These are phyloP conservation scores for Aureobasidium musti DNA, from an alignment of 2,329 filamentous ascomycete species.

Conservation along the genomic window DNA sequence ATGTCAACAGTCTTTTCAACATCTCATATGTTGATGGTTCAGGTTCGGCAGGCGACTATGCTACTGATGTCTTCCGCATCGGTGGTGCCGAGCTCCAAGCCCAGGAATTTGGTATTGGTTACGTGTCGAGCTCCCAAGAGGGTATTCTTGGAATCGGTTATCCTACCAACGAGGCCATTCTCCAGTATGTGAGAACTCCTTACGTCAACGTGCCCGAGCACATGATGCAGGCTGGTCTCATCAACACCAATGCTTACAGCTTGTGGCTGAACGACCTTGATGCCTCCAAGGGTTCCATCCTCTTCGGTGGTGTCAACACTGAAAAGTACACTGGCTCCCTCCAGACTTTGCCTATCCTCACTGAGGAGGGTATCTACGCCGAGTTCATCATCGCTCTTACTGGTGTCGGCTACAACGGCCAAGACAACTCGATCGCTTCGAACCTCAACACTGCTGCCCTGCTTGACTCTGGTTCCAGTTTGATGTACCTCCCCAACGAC, in stretches of 20 bases:
- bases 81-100: constrained; percentile 55
- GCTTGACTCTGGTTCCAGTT: constrained; percentile 73
- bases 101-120: constrained; percentile 74
- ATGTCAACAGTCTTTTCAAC: constrained; percentile 75
- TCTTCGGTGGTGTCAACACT: constrained; percentile 81
- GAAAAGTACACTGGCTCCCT: constrained; percentile 69
- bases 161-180: constrained; percentile 72
- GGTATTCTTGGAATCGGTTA: constrained; percentile 89
- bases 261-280: constrained; percentile 63
- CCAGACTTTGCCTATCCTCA: constrained; percentile 61
- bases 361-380: constrained; percentile 52
- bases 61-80: constrained; percentile 68
- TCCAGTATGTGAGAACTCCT: constrained; percentile 54
- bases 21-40: constrained; percentile 86
- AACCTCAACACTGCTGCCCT: constrained; percentile 57
- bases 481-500: constrained; percentile 67
- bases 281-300: constrained; percentile 67
- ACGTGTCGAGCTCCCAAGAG: constrained; percentile 59
- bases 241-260: constrained; percentile 66
- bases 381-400: constrained; percentile 57
- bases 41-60: constrained; percentile 76
- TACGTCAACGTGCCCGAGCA: constrained; percentile 66
- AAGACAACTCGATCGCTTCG: constrained; percentile 48
- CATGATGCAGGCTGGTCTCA: constrained; percentile 63
- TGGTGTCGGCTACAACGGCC: constrained; percentile 48